A percentile compares a stretch with the other conserved stretches of the same genome.
These are phyloP conservation scores for Cytospora piceae DNA, from an alignment of 2,329 filamentous ascomycete genomes.

Conservation along the genomic window DNA sequence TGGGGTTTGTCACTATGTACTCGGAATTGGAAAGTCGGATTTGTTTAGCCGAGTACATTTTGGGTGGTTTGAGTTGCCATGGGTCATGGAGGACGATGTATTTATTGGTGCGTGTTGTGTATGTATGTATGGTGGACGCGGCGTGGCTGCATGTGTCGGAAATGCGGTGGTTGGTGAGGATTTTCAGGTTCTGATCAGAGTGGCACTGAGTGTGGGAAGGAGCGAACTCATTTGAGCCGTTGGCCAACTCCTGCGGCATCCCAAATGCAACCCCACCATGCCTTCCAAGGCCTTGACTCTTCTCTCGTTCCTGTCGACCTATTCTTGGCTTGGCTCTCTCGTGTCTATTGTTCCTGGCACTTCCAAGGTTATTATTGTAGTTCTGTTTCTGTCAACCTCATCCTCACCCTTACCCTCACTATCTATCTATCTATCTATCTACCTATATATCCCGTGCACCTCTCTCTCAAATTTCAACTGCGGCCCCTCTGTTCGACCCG, in stretches of 20 bases:
- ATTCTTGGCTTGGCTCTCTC: conserved; percentile 12
- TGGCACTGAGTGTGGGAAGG: not conserved
- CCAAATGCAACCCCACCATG: not conserved
- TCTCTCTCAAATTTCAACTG: not conserved
- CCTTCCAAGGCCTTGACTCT: not conserved
- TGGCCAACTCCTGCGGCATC: not conserved
- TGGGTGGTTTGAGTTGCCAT: too few species aligned
- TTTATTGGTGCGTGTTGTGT: too few species aligned
- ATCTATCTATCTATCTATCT: not conserved
- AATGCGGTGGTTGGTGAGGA: conserved; percentile 17
- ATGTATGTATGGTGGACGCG: too few species aligned
- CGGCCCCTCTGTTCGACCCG: not conserved
- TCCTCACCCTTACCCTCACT: not conserved
- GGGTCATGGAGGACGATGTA: too few species aligned
- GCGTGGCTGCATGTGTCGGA: not conserved
- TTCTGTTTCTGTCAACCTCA: not conserved
- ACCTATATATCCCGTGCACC: not conserved
- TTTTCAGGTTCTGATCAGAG: not conserved
- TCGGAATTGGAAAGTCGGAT: too few species aligned
- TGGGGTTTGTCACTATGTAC: too few species aligned
- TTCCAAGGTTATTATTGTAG: too few species aligned
- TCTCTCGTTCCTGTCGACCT: not conserved
- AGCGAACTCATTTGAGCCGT: not conserved
- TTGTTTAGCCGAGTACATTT: too few species aligned
- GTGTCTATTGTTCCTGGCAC: not conserved